Conservation (phyloP, 768 basidiomycete species). For the Agaricus subrufescens region DNA sequence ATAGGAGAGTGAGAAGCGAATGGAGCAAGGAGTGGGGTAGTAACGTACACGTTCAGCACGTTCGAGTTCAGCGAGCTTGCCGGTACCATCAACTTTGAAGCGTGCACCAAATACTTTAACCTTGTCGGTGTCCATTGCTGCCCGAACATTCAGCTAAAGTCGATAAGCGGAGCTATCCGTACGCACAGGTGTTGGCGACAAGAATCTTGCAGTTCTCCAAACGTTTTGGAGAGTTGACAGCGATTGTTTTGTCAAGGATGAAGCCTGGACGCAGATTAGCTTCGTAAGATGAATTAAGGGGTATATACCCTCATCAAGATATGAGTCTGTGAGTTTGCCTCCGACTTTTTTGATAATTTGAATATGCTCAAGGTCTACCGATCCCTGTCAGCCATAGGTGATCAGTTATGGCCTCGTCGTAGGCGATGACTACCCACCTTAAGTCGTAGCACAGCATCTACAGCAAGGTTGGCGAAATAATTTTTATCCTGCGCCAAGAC, state of each 20-base stretch:
- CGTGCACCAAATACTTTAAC: constrained; percentile 99
- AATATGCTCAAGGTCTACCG: constrained; percentile 95
- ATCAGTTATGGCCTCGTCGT: background rate
- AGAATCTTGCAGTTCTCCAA: constrained; percentile 94
- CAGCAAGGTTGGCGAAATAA: constrained; percentile 96
- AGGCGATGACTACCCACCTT: constrained; percentile 44
- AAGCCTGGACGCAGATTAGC: constrained; percentile 53
- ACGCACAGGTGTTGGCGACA: constrained; percentile 95
- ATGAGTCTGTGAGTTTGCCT: constrained; percentile 96
- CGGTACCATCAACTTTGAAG: constrained; percentile 92
- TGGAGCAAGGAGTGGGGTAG: background rate
- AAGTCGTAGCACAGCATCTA: constrained; percentile 90
- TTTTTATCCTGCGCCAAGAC: constrained; percentile 96
- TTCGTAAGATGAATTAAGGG: background rate
- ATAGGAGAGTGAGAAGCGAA: background rate
- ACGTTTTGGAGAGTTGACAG: constrained; percentile 91
- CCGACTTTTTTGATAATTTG: constrained; percentile 99
- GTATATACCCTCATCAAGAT: constrained; percentile 85
- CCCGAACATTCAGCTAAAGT: background rate
- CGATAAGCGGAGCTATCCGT: background rate
- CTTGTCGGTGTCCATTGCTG: constrained; percentile 99
- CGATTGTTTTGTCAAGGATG: constrained; percentile 95
- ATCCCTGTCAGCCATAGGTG: constrained; percentile 53
- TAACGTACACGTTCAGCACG: constrained; percentile 79
- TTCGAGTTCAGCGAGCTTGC: constrained; percentile 97